Base-by-base conservation (phyloP, 2,329 filamentous ascomycete genomes). In the Stagonosporopsis rhizophila region DNA sequence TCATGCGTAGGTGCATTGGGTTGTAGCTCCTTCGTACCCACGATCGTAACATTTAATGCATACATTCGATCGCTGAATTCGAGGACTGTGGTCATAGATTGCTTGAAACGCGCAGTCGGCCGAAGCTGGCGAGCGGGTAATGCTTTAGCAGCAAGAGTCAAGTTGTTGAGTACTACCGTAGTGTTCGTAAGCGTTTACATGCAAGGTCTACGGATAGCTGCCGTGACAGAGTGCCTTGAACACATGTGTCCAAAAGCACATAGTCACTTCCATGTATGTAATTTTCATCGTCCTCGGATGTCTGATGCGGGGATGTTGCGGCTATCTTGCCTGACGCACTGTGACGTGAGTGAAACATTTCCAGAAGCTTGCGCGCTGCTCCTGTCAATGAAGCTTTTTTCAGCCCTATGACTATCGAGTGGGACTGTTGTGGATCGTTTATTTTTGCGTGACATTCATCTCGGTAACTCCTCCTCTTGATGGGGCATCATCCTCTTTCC, bases 271-370 rank as follows among this genome's bases (percentile, higher is more conserved):
- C 15, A 32, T 42, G 41, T 44, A 32, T 42, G 41, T 44, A 56
- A 42, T 41, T 23, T 30, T 56, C 27, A 19, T 19, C 6, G 22
- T n/a, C 37, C 34, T 44, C 22, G 20, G 39, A 39, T 23, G n/a
- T 23, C 19, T 28, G 27, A 22, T n/a, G 27, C 30, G 37, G 38
- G 47, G 27, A 15, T 17, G 19, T 32, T 20, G 40, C 37, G 30
- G 42, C 56, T 30, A 45, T 58, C 45, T 51, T 52, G 56, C 34
- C 42, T 22, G 46, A 55, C 44, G 61, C 58, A 51, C 39, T 60
- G 53, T 68, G 65, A 66, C 62, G 60, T 66, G 52, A 47, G 42
- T 60, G 51, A 37, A 56, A 51, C 49, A 32, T 42, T 46, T 58
- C 42, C 57, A 48, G 48, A 60, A 58, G 32, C 23, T 25, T 5